Base-by-base conservation (phyloP, 495 filamentous ascomycete species). In the Pyrenopolyporus hunteri region DNA sequence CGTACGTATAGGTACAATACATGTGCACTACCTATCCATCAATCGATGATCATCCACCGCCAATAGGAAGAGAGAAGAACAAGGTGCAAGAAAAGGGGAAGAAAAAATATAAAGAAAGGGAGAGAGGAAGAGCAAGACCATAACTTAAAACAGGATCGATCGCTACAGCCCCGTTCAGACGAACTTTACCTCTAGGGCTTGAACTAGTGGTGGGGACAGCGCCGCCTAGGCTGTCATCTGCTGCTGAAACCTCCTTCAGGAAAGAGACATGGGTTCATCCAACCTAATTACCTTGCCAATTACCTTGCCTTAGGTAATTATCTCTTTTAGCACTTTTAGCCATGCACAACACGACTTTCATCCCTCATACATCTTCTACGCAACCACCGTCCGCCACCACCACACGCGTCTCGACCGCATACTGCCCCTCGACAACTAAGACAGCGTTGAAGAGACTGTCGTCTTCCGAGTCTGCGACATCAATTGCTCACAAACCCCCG, bases 271-370 rank as follows among this genome's bases (percentile, higher is more conserved):
- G 57, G 57, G 57, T 60, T 54, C 48, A 42, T 20, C 43, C 32
- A 37, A 57, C 52, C 46, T 57, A 51, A 63, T n/a, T n/a, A n/a
- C n/a, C n/a, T 60, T 29, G 23, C 43, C 43, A 33, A 33, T 33
- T 10, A n/a, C 16, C 19, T 16, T 46, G 26, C 11, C 43, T 46
- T 49, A 49, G 45, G 23, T 61, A 53, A 54, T 60, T 40, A 36
- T 40, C 48, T 16, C 45, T 47, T 57, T 59, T 50, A 36, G 31
- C 48, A 23, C 45, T 47, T 57, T 59, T 50, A 43, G 36, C 57
- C 45, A 65, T 57, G 56, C 57, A 57, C 63, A 66, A 66, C 63
- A 45, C 63, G 63, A 52, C 50, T 28, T 57, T 65, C 57, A 22
- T 57, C 40, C 39, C 51, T 57, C 63, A 40, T 36, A 56, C 49